Conservation (phyloP, 139 green algal genomes). For the Mesotaenium endlicherianum region DNA sequence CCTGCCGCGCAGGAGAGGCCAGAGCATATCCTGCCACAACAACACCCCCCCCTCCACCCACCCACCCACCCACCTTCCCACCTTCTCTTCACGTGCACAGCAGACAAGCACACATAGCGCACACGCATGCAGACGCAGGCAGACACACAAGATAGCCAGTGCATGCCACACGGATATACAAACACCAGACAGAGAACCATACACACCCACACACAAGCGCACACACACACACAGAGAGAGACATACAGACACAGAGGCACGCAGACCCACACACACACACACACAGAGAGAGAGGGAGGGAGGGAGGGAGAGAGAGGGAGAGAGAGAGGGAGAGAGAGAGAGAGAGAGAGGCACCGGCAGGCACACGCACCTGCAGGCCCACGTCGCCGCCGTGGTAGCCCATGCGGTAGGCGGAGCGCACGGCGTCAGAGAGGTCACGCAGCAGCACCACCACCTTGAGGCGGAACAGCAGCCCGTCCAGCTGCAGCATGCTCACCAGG, state of each 20-base stretch:
- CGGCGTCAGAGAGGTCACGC: conserved; percentile 3
- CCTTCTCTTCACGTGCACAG: no score
- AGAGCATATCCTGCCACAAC: no score
- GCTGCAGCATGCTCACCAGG: conserved; percentile 28
- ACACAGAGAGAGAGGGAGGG: neutral
- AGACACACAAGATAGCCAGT: no score
- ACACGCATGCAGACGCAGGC: no score
- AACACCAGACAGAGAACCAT: no score
- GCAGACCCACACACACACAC: neutral
- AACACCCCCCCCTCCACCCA: no score
- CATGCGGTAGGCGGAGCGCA: conserved; percentile 8
- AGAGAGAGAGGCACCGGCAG: neutral
- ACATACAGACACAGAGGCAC: neutral
- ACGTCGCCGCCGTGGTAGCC: conserved; percentile 22
- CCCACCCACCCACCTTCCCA: no score
- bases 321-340: conserved; percentile 1
- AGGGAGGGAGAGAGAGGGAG: neutral
- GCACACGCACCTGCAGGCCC: conserved; percentile 27
- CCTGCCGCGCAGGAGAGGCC: no score
- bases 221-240: neutral
- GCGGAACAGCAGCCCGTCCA: conserved; percentile 26
- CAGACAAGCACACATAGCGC: no score
- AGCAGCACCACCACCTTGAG: conserved; percentile 32
- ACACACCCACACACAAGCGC: no score
- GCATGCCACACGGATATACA: no score